phyloP scores from a whole-genome alignment of 2,329 filamentous ascomycete species.

The Verticillium zaregamsianum region DNA sequence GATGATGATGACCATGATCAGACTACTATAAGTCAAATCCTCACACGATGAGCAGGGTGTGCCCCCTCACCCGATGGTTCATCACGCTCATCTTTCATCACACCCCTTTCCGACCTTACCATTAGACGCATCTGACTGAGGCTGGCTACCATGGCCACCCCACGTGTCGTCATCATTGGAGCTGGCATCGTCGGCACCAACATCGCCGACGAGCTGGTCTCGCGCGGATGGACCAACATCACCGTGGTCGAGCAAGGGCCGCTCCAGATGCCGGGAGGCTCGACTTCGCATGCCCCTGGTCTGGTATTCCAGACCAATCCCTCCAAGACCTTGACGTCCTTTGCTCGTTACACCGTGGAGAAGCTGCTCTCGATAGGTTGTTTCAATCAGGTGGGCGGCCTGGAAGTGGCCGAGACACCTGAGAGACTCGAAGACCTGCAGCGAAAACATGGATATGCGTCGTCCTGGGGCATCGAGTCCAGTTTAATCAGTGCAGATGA shows the following conservation, averaged over 20 bases:
- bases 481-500: slow-evolving; percentile 46
- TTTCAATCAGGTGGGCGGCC: slow-evolving; percentile 59
- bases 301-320: slow-evolving; percentile 60
- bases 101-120: background rate
- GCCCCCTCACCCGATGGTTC: background rate
- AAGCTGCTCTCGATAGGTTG: slow-evolving; percentile 55
- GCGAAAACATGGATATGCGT: slow-evolving; percentile 56
- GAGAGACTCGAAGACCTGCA: slow-evolving; percentile 57
- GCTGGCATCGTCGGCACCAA: slow-evolving; percentile 63
- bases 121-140: background rate
- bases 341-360: slow-evolving; percentile 58
- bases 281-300: slow-evolving; percentile 61
- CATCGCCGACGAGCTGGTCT: slow-evolving; percentile 59
- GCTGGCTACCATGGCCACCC: slow-evolving; percentile 25
- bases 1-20: background rate
- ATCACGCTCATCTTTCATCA: background rate
- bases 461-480: slow-evolving; percentile 57
- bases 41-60: background rate
- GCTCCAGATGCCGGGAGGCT: slow-evolving; percentile 58
- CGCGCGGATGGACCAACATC: slow-evolving; percentile 58
- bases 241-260: slow-evolving; percentile 63
- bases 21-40: background rate
- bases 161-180: slow-evolving; percentile 55
- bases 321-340: slow-evolving; percentile 52
- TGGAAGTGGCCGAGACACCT: slow-evolving; percentile 59